Evolutionary conservation across 2,329 filamentous ascomycete species (phyloP).

Genomic region (Rhynchosporium agropyri): DNA sequence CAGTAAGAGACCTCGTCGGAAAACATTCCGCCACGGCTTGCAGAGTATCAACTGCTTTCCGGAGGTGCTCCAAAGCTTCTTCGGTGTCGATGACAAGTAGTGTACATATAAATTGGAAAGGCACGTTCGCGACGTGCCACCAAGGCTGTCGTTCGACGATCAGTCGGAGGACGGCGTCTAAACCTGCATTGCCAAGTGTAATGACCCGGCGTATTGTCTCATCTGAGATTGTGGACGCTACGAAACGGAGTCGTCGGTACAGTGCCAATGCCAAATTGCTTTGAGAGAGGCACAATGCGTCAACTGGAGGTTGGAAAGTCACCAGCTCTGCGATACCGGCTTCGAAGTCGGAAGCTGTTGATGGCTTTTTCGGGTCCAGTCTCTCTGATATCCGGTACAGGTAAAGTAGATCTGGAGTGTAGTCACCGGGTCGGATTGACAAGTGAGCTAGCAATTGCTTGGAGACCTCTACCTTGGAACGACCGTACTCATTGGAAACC

Average conservation of each 20-base stretch:
- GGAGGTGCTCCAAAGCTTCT: slow-evolving; percentile 15
- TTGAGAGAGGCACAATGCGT: slow-evolving; percentile 7
- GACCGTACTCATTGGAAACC: slow-evolving; percentile 17
- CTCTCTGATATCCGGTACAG: slow-evolving; percentile 15
- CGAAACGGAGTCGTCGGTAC: slow-evolving; percentile 17
- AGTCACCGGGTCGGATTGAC: slow-evolving; percentile 11
- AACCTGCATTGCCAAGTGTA: slow-evolving; percentile 9
- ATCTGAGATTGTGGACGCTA: slow-evolving; percentile 15
- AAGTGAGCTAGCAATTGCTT: slow-evolving; percentile 11
- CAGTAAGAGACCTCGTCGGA: slow-evolving; percentile 13
- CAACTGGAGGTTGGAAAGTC: slow-evolving; percentile 13
- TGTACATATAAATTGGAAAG: slow-evolving; percentile 16
- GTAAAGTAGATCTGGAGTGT: slow-evolving; percentile 17
- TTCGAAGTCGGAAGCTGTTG: slow-evolving; percentile 17
- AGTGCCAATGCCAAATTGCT: slow-evolving; percentile 15
- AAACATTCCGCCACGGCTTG: slow-evolving; percentile 15
- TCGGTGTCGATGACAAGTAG: slow-evolving; percentile 15
- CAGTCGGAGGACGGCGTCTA: slow-evolving; percentile 15
- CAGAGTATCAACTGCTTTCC: slow-evolving; percentile 12
- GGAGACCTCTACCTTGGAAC: slow-evolving; percentile 13
- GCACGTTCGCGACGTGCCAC: slow-evolving; percentile 19
- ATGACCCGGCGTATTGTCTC: slow-evolving; percentile 15
- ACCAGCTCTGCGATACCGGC: slow-evolving; percentile 17
- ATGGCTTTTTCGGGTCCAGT: slow-evolving; percentile 15
- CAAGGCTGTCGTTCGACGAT: slow-evolving; percentile 14